phyloP scores from a whole-genome alignment of 345 rosid genomes.

The Melastoma malabathricum region DNA sequence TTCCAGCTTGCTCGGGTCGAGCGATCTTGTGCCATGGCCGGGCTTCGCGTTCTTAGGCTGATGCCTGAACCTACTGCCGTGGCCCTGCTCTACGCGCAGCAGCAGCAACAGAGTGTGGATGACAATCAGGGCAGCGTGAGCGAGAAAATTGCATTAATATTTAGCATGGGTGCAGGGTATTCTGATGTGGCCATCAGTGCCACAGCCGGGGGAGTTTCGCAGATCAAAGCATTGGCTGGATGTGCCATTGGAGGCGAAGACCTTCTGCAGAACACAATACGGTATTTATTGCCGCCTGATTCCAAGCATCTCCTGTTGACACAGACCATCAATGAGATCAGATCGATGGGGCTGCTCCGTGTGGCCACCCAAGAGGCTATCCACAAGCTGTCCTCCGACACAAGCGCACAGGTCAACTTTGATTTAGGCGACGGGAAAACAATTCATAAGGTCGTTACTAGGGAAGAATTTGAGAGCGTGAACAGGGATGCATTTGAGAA shows the following conservation, averaged over 20 bases:
- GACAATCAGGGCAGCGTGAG: conserved; percentile 74
- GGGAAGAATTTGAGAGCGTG: conserved; percentile 63
- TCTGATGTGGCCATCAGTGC: conserved; percentile 71
- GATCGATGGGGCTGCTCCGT: conserved; percentile 44
- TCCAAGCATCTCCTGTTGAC: conserved; percentile 27
- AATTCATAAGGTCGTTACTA: conserved; percentile 30
- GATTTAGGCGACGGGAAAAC: conserved; percentile 52
- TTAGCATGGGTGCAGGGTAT: conserved; percentile 85
- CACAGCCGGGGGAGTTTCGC: conserved; percentile 94
- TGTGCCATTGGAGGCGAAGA: conserved; percentile 74
- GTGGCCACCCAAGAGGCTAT: conserved; percentile 68
- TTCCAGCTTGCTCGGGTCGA: conserved; percentile 72
- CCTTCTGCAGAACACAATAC: conserved; percentile 59
- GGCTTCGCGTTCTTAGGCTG: conserved; percentile 68
- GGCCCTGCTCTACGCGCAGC: conserved; percentile 76
- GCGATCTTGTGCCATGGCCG: conserved; percentile 87
- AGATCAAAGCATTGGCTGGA: conserved; percentile 68
- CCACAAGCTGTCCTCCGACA: conserved; percentile 41
- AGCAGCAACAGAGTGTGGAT: conserved; percentile 53
- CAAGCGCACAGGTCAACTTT: conserved; percentile 37
- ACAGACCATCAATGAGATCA: conserved; percentile 28
- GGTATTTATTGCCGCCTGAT: conserved; percentile 30
- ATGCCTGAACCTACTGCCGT: conserved; percentile 92
- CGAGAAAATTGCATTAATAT: conserved; percentile 72
- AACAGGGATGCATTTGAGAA: conserved; percentile 46